phyloP scores from a whole-genome alignment of 2,329 filamentous ascomycete species.

The Colletotrichum sp. region DNA sequence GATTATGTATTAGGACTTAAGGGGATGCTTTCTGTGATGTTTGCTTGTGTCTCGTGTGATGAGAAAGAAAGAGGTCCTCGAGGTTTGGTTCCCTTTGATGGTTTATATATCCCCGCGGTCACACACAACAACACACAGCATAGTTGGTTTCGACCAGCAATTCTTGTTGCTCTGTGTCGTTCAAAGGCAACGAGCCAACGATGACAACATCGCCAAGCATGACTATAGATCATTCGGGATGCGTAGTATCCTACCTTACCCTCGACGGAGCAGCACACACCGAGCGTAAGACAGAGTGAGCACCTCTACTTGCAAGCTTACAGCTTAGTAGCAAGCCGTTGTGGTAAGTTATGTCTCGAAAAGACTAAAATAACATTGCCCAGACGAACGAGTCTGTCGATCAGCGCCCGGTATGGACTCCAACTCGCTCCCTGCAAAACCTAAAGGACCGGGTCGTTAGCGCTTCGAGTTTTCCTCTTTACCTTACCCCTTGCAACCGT shows the following conservation, averaged over 20 bases:
- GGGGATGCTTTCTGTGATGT: not conserved
- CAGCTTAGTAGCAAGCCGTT: not conserved
- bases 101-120: not conserved
- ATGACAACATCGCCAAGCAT: slow-evolving; percentile 6
- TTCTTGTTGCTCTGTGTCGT: not conserved
- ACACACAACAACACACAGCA: not conserved
- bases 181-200: not conserved
- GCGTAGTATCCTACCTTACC: not conserved
- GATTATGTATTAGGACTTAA: not conserved
- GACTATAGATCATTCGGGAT: not conserved
- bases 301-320: not conserved
- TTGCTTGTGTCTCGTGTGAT: not conserved
- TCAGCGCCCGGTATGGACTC: not conserved
- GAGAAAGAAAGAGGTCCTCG: not conserved
- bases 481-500: not conserved
- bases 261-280: not conserved
- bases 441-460: not conserved
- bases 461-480: not conserved
- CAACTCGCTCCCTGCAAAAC: not conserved
- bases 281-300: not conserved
- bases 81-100: not conserved
- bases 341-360: not conserved
- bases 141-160: not conserved
- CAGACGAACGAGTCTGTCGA: not conserved
- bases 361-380: not conserved